Base-by-base conservation (phyloP, 2,329 filamentous ascomycete genomes). In the Pezizomycotina sp. region DNA sequence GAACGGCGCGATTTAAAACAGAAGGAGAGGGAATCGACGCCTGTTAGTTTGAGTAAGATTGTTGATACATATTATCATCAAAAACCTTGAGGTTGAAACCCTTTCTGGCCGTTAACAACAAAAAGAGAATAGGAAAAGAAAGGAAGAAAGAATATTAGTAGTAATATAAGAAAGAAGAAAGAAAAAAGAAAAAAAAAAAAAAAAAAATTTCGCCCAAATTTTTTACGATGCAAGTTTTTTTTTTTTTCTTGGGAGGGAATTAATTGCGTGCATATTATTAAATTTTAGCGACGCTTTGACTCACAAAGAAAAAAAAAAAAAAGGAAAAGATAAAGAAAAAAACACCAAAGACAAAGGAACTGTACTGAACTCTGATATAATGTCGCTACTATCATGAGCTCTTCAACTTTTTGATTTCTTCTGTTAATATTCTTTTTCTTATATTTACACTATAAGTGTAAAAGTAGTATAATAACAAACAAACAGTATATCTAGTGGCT, bases 161-260 rank as follows among this genome's bases (percentile, higher is more conserved):
- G 14, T 26, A 19, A n/a, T 22, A 21, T 16, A 31, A 18, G 31
- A 19, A 30, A 38, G 15, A 22, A 31, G 9, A 21, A 26, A 21
- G 27, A 32, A 13, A 32, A 18, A 24, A 31, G 19, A 24, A 27
- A 31, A 14, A 35, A 29, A 29, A 9, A 8, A 10, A 13, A 14
- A 31, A n/a, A 9, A 15, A 21, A 13, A 23, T 5, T n/a, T 27
- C 27, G 9, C 28, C 27, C 9, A 20, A 25, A 20, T 26, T 30
- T 31, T 27, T 37, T 21, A 34, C 30, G 31, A 34, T 42, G 19
- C 4, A 20, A 7, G 8, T 24, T 24, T 24, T 24, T 24, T 12
- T 12, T 12, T 15, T 38, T 23, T 33, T 15, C 36, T 24, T 12
- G 14, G 14, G 10, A 29, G 14, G 27, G 7, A 29, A 29, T 8